Evolutionary conservation across 1,139 yeast genomes (phyloP).

Genomic region (Kodamaea sp.): DNA sequence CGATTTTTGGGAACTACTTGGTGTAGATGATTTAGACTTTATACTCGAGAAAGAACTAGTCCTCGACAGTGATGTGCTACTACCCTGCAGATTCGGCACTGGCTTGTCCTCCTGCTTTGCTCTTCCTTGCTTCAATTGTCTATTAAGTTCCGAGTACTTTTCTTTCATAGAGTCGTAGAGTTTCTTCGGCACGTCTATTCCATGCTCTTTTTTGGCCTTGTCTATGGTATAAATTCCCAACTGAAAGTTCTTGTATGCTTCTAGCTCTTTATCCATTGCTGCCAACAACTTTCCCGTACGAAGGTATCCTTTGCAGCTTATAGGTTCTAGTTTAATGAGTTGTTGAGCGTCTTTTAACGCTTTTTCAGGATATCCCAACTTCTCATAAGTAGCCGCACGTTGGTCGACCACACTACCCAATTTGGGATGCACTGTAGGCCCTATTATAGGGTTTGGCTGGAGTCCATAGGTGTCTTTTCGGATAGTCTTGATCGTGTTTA

Average conservation of each 20-base stretch:
- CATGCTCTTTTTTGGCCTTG: constrained; percentile 25
- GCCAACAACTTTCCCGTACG: constrained; percentile 50
- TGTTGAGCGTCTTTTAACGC: constrained; percentile 50
- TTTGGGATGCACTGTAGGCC: constrained; percentile 29
- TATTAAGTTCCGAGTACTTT: constrained; percentile 27
- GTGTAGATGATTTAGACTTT: not conserved
- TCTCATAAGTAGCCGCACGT: constrained; percentile 62
- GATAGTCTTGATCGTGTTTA: constrained; percentile 17
- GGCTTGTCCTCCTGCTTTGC: not conserved
- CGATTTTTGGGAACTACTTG: not conserved
- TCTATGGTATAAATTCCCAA: constrained; percentile 38
- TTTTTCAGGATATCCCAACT: constrained; percentile 35
- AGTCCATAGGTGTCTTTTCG: constrained; percentile 22
- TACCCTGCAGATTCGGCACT: not conserved
- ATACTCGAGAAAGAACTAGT: not conserved
- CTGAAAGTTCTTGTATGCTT: constrained; percentile 46
- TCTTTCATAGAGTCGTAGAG: constrained; percentile 27
- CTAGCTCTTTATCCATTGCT: constrained; percentile 28
- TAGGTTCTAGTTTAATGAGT: constrained; percentile 50
- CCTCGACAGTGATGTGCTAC: not conserved
- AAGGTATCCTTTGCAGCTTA: constrained; percentile 60
- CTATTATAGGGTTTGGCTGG: constrained; percentile 28
- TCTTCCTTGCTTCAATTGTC: constrained; percentile 18
- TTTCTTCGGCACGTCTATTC: constrained; percentile 27
- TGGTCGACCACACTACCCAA: constrained; percentile 41